Percentiles rank a stretch among this genome's conserved stretches.
Conservation (phyloP, 306 rosid species). For the Rosa chinensis region DNA sequence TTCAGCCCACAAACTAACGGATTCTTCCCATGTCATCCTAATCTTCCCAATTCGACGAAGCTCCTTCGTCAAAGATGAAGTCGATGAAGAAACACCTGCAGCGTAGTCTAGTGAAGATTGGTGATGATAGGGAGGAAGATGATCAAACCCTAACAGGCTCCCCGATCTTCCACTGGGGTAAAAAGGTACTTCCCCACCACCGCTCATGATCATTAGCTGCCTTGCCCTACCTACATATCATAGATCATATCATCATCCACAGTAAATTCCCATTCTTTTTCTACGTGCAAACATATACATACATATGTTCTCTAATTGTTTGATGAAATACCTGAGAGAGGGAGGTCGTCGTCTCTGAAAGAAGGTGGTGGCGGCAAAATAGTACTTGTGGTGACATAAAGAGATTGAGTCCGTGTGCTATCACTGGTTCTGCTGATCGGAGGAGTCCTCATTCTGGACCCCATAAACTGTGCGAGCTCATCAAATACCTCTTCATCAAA, state of each 20-base stretch:
- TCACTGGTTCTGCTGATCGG: constrained; percentile 35
- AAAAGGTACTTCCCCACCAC: constrained; percentile 51
- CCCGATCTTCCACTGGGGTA: constrained; percentile 52
- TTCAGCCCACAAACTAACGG: constrained; percentile 85
- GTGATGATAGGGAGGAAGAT: constrained; percentile 17
- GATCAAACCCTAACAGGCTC: constrained; percentile 56
- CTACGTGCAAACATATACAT: neutral
- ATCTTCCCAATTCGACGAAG: constrained; percentile 82
- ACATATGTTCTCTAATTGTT: neutral
- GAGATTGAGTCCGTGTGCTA: constrained; percentile 22
- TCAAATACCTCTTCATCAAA: constrained; percentile 96
- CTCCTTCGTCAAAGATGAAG: constrained; percentile 48
- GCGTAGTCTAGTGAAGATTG: constrained; percentile 38
- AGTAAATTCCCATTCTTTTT: neutral
- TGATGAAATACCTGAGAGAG: constrained; percentile 47
- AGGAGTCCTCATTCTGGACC: constrained; percentile 69
- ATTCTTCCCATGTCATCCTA: constrained; percentile 91
- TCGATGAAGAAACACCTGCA: constrained; percentile 34
- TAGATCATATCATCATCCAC: neutral
- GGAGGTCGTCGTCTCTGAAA: constrained; percentile 59
- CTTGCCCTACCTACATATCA: constrained; percentile 53
- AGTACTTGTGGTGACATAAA: constrained; percentile 27
- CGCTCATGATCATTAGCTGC: constrained; percentile 42
- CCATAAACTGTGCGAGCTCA: constrained; percentile 92
- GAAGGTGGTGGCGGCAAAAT: constrained; percentile 56